phyloP scores from a whole-genome alignment of 106 monocot species.

The Acorus calamus region DNA sequence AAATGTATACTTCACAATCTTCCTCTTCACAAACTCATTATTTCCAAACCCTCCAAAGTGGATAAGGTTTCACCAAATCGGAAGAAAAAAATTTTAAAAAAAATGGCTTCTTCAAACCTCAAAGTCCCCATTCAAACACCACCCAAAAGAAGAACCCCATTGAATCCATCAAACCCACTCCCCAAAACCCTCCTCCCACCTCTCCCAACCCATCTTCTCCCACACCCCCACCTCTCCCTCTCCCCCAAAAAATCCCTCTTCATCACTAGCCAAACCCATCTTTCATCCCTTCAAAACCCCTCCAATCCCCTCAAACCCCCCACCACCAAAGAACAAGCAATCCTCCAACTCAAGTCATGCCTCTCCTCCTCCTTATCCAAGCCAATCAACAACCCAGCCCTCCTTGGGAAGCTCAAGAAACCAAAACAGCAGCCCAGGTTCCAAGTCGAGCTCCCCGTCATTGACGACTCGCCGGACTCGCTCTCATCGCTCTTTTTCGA shows the following conservation, averaged over 20 bases:
- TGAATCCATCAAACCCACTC: too few relatives aligned
- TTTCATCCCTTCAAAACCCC: conserved; percentile 1
- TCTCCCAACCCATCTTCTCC: neutral
- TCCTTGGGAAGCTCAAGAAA: conserved; percentile 58
- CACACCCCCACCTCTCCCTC: neutral
- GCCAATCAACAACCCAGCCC: conserved; percentile 61
- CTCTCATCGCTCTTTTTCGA: conserved; percentile 49
- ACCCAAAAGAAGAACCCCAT: too few relatives aligned
- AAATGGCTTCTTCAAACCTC: too few relatives aligned
- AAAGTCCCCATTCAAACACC: too few relatives aligned
- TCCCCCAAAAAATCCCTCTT: neutral
- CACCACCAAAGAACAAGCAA: conserved; percentile 85
- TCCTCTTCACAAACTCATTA: too few relatives aligned
- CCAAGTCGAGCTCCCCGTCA: conserved; percentile 82
- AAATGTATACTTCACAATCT: too few relatives aligned
- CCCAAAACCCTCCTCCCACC: too few relatives aligned
- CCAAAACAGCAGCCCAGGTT: conserved; percentile 50
- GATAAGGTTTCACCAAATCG: too few relatives aligned
- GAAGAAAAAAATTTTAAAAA: too few relatives aligned
- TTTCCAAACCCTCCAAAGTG: too few relatives aligned
- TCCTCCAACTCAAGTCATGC: conserved; percentile 67
- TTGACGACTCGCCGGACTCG: conserved; percentile 61
- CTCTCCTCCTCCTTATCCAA: conserved; percentile 60
- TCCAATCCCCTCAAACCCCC: conserved; percentile 3
- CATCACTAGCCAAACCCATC: neutral